phyloP scores from a whole-genome alignment of 495 filamentous ascomycete genomes.

The Daldinia loculata region DNA sequence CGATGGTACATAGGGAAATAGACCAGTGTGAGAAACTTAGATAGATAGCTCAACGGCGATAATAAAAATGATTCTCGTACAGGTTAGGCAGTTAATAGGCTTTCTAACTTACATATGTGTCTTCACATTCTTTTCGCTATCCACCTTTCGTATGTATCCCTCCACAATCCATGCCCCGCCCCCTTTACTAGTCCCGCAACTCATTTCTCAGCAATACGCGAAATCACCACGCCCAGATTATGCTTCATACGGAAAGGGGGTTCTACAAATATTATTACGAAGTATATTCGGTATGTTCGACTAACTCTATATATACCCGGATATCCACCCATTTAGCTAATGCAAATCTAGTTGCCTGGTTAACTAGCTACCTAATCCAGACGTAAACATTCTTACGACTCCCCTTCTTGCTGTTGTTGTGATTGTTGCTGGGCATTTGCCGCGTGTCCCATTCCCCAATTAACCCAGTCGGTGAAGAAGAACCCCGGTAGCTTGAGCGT shows the following conservation, averaged over 20 bases:
- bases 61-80: neutral
- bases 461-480: constrained; percentile 64
- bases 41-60: neutral
- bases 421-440: constrained; percentile 25
- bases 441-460: constrained; percentile 65
- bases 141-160: neutral
- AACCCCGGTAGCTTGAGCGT: constrained; percentile 57
- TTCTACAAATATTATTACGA: neutral
- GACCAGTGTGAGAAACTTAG: neutral
- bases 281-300: neutral
- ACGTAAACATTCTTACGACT: neutral
- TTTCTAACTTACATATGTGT: neutral
- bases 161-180: neutral
- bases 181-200: constrained; percentile 1
- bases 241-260: neutral
- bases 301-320: neutral
- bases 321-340: neutral
- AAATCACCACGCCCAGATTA: constrained; percentile 2
- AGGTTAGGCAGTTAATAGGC: neutral
- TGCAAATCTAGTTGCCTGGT: neutral
- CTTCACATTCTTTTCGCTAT: neutral
- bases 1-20: neutral
- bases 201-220: constrained; percentile 1
- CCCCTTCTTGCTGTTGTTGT: neutral
- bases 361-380: neutral